Evolutionary conservation across 805 yeast genomes (phyloP).

Genomic region (Ogataea sp.): DNA sequence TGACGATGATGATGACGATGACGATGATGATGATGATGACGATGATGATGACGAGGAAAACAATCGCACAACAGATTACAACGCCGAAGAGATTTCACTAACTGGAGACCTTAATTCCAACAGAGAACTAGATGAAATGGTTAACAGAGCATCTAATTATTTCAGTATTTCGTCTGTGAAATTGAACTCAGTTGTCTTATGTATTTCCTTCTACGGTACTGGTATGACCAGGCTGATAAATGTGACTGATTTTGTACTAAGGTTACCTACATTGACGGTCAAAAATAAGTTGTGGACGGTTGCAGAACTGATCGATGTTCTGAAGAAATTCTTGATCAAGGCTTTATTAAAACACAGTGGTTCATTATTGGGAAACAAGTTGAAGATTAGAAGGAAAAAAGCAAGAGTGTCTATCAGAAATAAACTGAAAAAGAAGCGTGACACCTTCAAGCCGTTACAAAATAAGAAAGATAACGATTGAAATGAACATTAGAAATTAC

Average conservation of each 20-base stretch:
- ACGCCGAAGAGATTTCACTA: background rate
- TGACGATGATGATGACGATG: slow-evolving; percentile 2
- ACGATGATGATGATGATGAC: slow-evolving; percentile 3
- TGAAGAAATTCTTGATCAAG: slow-evolving; percentile 57
- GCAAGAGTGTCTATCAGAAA: slow-evolving; percentile 5
- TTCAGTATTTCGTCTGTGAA: slow-evolving; percentile 57
- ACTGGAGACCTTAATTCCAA: background rate
- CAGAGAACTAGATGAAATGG: slow-evolving; percentile 45
- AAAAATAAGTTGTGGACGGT: slow-evolving; percentile 63
- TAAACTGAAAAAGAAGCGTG: background rate
- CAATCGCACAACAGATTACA: slow-evolving; percentile 7
- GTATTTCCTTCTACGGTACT: slow-evolving; percentile 71
- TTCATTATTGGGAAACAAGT: slow-evolving; percentile 67
- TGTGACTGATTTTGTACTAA: slow-evolving; percentile 63
- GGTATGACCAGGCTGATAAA: slow-evolving; percentile 64
- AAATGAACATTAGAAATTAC: too few relatives aligned
- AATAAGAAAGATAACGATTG: too few relatives aligned
- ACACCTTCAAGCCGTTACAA: too few relatives aligned
- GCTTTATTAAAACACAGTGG: slow-evolving; percentile 63
- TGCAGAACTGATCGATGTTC: slow-evolving; percentile 52
- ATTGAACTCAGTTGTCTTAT: slow-evolving; percentile 42
- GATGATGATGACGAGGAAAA: background rate
- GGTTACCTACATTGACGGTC: slow-evolving; percentile 54
- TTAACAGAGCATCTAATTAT: slow-evolving; percentile 64
- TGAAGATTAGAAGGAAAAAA: slow-evolving; percentile 21